Base-by-base conservation (phyloP, 148 eudicot genomes). In the Rhododendron ferrugineum region DNA sequence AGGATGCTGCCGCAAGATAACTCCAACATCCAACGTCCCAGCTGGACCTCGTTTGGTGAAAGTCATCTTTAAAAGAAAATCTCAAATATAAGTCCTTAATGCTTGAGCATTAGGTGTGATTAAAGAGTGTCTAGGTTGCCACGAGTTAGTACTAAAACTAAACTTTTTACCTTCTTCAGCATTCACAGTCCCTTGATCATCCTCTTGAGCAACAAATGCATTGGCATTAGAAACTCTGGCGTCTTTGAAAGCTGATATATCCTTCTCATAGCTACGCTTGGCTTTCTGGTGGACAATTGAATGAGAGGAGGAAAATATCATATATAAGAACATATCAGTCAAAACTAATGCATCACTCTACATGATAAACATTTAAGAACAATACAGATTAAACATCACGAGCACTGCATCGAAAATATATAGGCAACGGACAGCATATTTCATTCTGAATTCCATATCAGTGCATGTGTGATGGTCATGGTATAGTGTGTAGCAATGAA, bases 191-290 rank as follows among this genome's bases (percentile, higher is more conserved):
- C 93, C 97, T 88, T 88, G 85, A 83, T 84, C 89, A 85, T 85
- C 86, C 42, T 89, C 90, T 86, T 89, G 86, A 89, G 88, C 84
- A 91, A 87, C 89, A 77, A 90, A 85, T 73, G 87, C 86, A 54
- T 91, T 89, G 56, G 92, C 91, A 86, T 91, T 92, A 4, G 93
- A 82, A 86, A 89, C 87, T 88, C 93, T 93, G 84, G 91, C 91
- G 83, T 92, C 93, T 81, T 88, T 88, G 73, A 89, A 90, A 79
- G 92, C 88, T 70, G 95, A 93, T 79, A 95, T 50, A 84, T 97
- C 99, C 83, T 95, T 94, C 89, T 95, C 93, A 88, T 97, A 97
- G 85, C 98, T 97, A 80, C 94, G 95, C 62, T 88, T 85, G 46
- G 99, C 99, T 97, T 97, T 97, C 98, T 97, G 92, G 42, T 73